Percentiles rank a stretch among this genome's conserved stretches.
Conservation (phyloP, 495 filamentous ascomycete genomes). For the Penicillium flavigenum region DNA sequence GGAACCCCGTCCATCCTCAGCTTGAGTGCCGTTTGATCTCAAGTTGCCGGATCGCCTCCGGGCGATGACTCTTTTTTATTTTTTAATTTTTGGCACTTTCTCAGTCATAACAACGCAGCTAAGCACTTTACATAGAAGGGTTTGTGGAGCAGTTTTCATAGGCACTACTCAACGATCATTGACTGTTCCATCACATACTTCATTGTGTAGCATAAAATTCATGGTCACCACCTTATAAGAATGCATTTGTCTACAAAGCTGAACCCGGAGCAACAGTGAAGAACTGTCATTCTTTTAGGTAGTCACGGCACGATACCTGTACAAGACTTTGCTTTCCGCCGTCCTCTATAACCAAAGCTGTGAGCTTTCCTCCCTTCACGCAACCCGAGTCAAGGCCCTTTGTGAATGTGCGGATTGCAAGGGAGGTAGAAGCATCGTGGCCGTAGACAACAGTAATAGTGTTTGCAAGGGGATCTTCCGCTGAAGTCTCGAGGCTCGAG, state of each 20-base stretch:
- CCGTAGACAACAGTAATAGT: slow-evolving; percentile 73
- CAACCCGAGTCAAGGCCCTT: slow-evolving; percentile 86
- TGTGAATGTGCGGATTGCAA: slow-evolving; percentile 66
- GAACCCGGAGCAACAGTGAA: not conserved
- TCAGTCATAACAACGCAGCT: too few species aligned
- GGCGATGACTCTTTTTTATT: too few species aligned
- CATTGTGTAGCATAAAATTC: not conserved
- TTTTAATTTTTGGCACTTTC: too few species aligned
- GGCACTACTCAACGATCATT: too few species aligned
- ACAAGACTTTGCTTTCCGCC: slow-evolving; percentile 40
- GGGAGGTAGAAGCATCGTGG: slow-evolving; percentile 73
- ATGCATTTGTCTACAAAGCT: not conserved
- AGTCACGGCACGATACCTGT: slow-evolving; percentile 37
- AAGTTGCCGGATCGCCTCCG: too few species aligned
- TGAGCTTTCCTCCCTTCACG: slow-evolving; percentile 68
- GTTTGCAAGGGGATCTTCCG: slow-evolving; percentile 22
- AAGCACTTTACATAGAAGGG: not conserved
- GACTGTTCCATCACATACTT: not conserved
- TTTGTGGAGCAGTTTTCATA: too few species aligned
- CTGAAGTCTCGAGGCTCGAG: slow-evolving; percentile 23
- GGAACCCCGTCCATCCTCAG: too few species aligned
- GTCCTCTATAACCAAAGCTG: slow-evolving; percentile 69
- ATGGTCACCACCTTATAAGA: not conserved
- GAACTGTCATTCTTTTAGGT: slow-evolving; percentile 14
- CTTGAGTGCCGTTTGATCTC: too few species aligned